Percentiles rank a stretch among this genome's conserved stretches.
These are phyloP conservation scores for Apiospora phragmitis DNA, from an alignment of 2,329 filamentous ascomycete species.

Conservation along the genomic window DNA sequence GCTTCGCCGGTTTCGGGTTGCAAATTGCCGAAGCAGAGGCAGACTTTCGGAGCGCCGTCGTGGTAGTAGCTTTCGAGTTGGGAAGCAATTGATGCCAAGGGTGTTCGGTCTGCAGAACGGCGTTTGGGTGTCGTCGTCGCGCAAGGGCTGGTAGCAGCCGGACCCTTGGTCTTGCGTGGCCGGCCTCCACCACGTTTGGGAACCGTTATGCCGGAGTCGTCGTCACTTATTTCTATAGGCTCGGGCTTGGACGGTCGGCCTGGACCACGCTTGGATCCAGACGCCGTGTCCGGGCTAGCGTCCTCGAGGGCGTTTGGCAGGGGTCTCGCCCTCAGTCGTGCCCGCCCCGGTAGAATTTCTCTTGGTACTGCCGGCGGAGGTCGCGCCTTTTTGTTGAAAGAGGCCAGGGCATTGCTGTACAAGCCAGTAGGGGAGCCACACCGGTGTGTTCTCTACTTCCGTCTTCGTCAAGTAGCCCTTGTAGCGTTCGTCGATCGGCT, in stretches of 20 bases:
- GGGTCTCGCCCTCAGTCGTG: neutral
- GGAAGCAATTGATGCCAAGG: neutral
- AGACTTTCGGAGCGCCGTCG: too few species aligned
- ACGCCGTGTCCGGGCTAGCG: too few species aligned
- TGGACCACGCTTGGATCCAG: neutral
- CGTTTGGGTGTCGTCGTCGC: neutral
- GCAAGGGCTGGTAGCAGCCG: neutral
- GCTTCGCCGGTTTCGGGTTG: neutral
- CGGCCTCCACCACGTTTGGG: neutral
- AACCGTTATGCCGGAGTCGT: neutral
- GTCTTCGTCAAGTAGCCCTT: neutral
- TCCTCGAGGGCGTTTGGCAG: neutral
- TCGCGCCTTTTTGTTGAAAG: neutral
- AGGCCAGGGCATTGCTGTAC: neutral
- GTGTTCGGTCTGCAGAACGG: neutral
- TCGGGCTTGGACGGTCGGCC: neutral
- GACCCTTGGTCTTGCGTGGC: neutral
- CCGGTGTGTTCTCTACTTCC: neutral
- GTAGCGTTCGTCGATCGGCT: neutral
- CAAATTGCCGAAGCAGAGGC: neutral
- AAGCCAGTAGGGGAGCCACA: constrained; percentile 11
- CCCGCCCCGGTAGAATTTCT: neutral
- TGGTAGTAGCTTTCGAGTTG: too few species aligned
- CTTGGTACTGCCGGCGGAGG: neutral
- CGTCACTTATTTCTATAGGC: too few species aligned